Percentiles rank a stretch among this genome's conserved stretches.
phyloP scores from a whole-genome alignment of 768 basidiomycete species.

The Russula lepida region DNA sequence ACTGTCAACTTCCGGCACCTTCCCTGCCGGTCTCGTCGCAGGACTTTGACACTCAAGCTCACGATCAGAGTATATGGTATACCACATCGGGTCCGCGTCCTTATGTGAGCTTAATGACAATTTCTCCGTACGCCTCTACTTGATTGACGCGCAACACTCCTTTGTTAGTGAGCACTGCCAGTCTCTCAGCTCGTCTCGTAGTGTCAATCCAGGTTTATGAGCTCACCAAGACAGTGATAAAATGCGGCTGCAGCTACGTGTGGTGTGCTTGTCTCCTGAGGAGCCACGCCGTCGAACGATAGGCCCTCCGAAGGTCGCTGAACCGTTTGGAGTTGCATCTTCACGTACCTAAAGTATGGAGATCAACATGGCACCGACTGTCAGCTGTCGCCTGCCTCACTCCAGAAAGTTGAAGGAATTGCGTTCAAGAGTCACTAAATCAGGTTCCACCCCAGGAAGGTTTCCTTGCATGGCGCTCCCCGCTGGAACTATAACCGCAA shows the following conservation, averaged over 20 bases:
- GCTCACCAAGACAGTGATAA: conserved; percentile 74
- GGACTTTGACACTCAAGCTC: not conserved
- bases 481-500: conserved; percentile 24
- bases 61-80: not conserved
- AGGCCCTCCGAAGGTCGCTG: conserved; percentile 40
- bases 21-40: not conserved
- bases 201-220: not conserved
- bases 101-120: conserved; percentile 37
- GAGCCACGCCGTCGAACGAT: conserved; percentile 59
- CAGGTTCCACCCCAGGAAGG: conserved; percentile 45
- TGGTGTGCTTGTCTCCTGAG: conserved; percentile 54
- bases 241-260: conserved; percentile 77
- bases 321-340: conserved; percentile 62
- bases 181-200: not conserved
- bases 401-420: conserved; percentile 77
- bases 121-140: conserved; percentile 46
- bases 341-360: conserved; percentile 50
- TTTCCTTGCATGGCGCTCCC: conserved; percentile 24
- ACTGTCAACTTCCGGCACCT: conserved; percentile 7
- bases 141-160: conserved; percentile 57
- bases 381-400: conserved; percentile 37
- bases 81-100: not conserved
- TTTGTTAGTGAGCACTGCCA: conserved; percentile 68
- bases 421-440: conserved; percentile 55
- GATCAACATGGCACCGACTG: not conserved